phyloP scores from a whole-genome alignment of 768 basidiomycete genomes.

The Gelatoporia subvermispora region DNA sequence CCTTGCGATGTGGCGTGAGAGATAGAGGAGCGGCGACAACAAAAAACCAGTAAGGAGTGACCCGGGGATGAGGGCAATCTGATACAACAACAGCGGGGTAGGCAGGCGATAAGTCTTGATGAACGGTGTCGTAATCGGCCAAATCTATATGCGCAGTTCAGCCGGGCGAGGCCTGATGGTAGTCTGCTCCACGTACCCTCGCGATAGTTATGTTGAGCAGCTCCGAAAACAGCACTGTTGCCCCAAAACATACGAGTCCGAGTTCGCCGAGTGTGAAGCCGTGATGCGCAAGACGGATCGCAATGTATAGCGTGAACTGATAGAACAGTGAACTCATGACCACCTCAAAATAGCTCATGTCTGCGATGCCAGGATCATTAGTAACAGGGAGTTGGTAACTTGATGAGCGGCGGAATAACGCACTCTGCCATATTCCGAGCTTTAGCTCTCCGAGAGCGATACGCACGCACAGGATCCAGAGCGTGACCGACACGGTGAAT shows the following conservation, averaged over 20 bases:
- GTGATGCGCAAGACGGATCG: conserved; percentile 85
- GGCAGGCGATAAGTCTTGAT: conserved; percentile 92
- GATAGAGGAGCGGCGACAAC: conserved; percentile 86
- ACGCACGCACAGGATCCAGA: conserved; percentile 45
- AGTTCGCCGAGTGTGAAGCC: conserved; percentile 95
- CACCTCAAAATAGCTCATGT: conserved; percentile 74
- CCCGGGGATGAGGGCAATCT: conserved; percentile 89
- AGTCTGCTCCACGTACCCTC: conserved; percentile 45
- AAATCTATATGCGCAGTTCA: conserved; percentile 45
- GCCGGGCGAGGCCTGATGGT: not conserved
- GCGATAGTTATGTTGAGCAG: conserved; percentile 80
- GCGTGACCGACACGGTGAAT: conserved; percentile 54
- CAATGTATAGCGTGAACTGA: conserved; percentile 87
- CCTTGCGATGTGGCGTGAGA: conserved; percentile 89
- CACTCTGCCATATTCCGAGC: conserved; percentile 69
- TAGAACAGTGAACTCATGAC: conserved; percentile 73
- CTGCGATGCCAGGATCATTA: conserved; percentile 37
- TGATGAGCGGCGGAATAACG: conserved; percentile 25
- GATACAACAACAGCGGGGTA: conserved; percentile 87
- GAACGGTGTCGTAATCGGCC: conserved; percentile 73
- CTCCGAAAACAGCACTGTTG: conserved; percentile 83
- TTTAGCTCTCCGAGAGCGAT: conserved; percentile 36
- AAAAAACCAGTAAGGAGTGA: conserved; percentile 90
- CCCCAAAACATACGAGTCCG: conserved; percentile 83
- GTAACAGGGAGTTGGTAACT: not conserved